A percentile compares a stretch with the other conserved stretches of the same genome.
These are phyloP conservation scores for Alectoria sarmentosa DNA, from an alignment of 495 filamentous ascomycete species.

Conservation along the genomic window DNA sequence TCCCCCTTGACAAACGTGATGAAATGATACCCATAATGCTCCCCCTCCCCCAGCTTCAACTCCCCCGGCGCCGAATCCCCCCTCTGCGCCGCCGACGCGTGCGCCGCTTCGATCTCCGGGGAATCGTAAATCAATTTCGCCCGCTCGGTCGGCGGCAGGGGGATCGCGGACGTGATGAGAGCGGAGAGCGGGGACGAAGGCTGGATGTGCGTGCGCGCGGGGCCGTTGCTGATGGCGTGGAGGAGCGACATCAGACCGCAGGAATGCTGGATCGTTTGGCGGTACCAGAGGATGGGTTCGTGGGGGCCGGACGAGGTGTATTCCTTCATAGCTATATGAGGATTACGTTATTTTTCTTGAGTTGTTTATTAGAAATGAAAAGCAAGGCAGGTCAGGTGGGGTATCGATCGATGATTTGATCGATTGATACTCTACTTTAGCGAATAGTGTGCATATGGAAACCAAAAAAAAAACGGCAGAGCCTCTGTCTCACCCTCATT, in stretches of 20 bases:
- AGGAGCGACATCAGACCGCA: slow-evolving; percentile 81
- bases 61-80: too few relatives aligned
- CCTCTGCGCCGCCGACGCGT: slow-evolving; percentile 40
- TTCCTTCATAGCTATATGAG: slow-evolving; percentile 36
- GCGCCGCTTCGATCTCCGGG: slow-evolving; percentile 15
- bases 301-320: slow-evolving; percentile 44
- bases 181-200: slow-evolving; percentile 42
- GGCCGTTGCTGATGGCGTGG: slow-evolving; percentile 61
- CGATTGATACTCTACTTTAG: too few relatives aligned
- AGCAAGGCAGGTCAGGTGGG: too few relatives aligned
- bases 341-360: too few relatives aligned
- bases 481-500: too few relatives aligned
- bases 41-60: too few relatives aligned
- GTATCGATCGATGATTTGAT: too few relatives aligned
- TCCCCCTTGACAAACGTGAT: slow-evolving; percentile 72
- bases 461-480: too few relatives aligned
- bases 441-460: too few relatives aligned
- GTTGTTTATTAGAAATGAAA: too few relatives aligned
- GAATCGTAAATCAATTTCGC: slow-evolving; percentile 63
- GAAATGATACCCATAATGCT: slow-evolving; percentile 50
- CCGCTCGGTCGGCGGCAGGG: slow-evolving; percentile 44
- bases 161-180: slow-evolving; percentile 41
- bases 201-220: slow-evolving; percentile 24
- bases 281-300: slow-evolving; percentile 77
- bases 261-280: slow-evolving; percentile 82